Base-by-base conservation (phyloP, 805 yeast species). In the Candida maesae region DNA sequence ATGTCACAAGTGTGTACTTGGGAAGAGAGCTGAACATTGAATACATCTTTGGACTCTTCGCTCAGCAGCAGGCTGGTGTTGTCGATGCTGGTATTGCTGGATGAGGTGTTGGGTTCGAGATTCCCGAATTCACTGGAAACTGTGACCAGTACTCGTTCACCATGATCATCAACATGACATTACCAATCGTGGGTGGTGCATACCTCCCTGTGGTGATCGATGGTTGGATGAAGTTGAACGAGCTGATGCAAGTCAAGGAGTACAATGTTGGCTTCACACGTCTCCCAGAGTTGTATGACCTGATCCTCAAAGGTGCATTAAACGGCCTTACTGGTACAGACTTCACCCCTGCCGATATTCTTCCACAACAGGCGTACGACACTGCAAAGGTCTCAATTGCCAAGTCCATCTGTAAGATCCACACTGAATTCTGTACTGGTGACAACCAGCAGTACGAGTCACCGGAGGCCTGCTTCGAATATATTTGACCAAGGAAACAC, bases 1-100 rank as follows among this genome's bases (percentile, higher is more conserved):
- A 49, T 18, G 35, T 53, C 21, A 51, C 60, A 11, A 47, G 60
- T 42, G 40, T 41, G 11, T 56, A 46, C 26, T 45, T 29, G 14
- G 58, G 57, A 7, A 36, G 30, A 14, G 60, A 56, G 41, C 39
- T 54, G 30, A 53, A 53, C 36, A 54, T 58, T 5, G 59, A 53
- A 33, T 56, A 54, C 31, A 33, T 52, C 14, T 56, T 50, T 40
- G 60, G 55, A 15, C 25, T 53, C 18, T 54, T 54, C 24, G 39
- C 48, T 24, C 21, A 31, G 14, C 5, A 6, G 14, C 8, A 31
- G 24, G 9, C 6, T 6, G 13, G 15, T 19, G 24, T 35, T 37
- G 51, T 31, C 55, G 8, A 5, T 8, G 28, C 28, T 6, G 12
- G 12, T 12, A 13, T 25, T 8, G 28, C 12, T 6, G 28, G 58